Percentiles rank a stretch among this genome's conserved stretches.
Conservation (phyloP, 2,329 filamentous ascomycete species). For the Cercospora nicotianae region DNA sequence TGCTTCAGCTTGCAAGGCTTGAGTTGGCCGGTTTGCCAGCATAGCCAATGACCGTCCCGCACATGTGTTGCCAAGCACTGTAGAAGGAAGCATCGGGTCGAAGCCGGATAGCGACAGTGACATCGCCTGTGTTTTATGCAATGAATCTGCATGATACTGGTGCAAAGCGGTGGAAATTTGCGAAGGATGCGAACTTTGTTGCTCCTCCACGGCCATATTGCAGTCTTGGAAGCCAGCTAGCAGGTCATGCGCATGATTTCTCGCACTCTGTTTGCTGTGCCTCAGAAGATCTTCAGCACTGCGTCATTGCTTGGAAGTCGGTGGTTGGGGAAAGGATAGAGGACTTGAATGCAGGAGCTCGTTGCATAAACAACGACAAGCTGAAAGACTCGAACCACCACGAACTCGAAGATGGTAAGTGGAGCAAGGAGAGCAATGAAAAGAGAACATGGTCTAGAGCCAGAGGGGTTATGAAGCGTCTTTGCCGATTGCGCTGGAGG, state of each 20-base stretch:
- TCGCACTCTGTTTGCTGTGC: background rate
- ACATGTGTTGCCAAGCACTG: background rate
- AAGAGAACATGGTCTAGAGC: background rate
- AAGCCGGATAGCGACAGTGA: background rate
- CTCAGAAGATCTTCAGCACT: background rate
- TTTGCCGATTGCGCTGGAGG: background rate
- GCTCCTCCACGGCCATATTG: background rate
- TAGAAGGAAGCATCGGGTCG: background rate
- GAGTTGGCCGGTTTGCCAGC: background rate
- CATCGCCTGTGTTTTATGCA: background rate
- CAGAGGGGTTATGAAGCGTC: background rate
- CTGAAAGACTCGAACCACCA: background rate
- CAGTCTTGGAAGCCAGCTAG: background rate
- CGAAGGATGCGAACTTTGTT: background rate
- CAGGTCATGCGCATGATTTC: background rate
- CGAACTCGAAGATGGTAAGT: background rate
- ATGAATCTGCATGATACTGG: background rate
- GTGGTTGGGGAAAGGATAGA: background rate
- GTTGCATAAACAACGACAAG: background rate
- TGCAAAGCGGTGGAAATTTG: background rate
- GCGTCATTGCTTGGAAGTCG: background rate
- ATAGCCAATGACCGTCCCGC: background rate
- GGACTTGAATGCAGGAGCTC: background rate
- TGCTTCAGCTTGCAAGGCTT: background rate
- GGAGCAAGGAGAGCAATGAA: background rate